Base-by-base conservation (phyloP, 129 eudicot genomes). In the Saposhnikovia divaricata region DNA sequence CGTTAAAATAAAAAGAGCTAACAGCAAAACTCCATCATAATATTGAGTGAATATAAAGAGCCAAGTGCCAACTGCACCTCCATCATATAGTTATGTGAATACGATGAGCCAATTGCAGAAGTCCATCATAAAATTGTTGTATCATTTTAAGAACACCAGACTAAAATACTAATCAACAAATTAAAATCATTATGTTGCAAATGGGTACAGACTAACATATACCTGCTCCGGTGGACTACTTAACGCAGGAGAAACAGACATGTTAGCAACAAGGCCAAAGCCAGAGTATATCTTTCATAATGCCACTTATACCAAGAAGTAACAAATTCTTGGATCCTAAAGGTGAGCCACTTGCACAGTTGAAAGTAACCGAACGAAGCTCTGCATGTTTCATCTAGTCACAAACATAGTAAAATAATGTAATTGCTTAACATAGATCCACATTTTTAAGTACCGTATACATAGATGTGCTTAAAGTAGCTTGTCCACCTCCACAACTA, bases 171-270 rank as follows among this genome's bases (percentile, higher is more conserved):
- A 59, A n/a, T 59, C 68, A 59, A 9, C 4, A 59, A 9, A 59
- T 23, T 59, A 4, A 25, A n/a, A 59, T n/a, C n/a, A n/a, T 66
- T 4, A 31, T 31, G 21, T 31, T 66, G 42, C 72, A 66, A 6
- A 66, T 2, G 42, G 31, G 8, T 15, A n/a, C n/a, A n/a, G n/a
- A n/a, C n/a, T n/a, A n/a, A n/a, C n/a, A n/a, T n/a, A n/a, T n/a
- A n/a, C n/a, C 99, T 92, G 98, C 84, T 96, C 99, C 2, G 98
- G 91, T 59, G 99, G 97, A 79, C 96, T 88, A 74, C 88, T 92
- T 83, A 96, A 91, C 42, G 98, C 96, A 82, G 98, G 91, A 78
- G 99, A 92, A 46, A 92, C 92, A 71, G 98, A 89, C 97, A 92
- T 88, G 76, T 87, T 91, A 43, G 93, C 88, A 9, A 84, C 93